Evolutionary conservation across 345 rosid species (phyloP).

Genomic region (Linum trigynum): DNA sequence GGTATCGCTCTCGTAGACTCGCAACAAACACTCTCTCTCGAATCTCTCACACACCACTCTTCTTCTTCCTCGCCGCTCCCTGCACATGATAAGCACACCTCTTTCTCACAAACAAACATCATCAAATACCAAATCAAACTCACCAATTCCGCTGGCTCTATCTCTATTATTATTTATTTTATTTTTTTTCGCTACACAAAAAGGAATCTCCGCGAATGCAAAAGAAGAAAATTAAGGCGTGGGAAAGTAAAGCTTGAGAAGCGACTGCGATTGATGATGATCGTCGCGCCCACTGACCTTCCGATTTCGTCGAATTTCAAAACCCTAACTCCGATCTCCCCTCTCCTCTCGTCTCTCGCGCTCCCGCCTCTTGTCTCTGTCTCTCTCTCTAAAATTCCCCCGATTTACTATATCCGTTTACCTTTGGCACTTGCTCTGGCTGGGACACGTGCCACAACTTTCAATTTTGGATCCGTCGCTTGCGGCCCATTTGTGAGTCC

Average conservation of each 20-base stretch:
- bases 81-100: slow-evolving; percentile 75
- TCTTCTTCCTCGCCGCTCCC: slow-evolving; percentile 31
- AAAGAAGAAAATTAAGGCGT: too few species aligned
- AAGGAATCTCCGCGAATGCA: neutral
- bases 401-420: neutral
- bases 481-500: too few species aligned
- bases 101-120: slow-evolving; percentile 63
- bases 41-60: slow-evolving; percentile 37
- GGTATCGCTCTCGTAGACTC: slow-evolving; percentile 17
- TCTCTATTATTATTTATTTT: neutral
- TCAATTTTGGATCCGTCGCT: neutral
- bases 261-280: neutral
- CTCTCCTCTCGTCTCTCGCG: neutral
- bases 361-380: slow-evolving; percentile 8
- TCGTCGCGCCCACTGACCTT: slow-evolving; percentile 17
- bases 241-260: neutral
- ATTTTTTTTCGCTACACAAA: neutral
- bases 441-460: neutral
- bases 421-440: neutral
- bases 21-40: slow-evolving; percentile 31
- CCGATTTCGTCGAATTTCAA: slow-evolving; percentile 4
- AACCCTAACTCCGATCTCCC: slow-evolving; percentile 14
- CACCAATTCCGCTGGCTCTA: slow-evolving; percentile 23
- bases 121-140: slow-evolving; percentile 36
- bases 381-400: slow-evolving; percentile 2